Conservation (phyloP, 306 rosid species). For the Inga laurina region DNA sequence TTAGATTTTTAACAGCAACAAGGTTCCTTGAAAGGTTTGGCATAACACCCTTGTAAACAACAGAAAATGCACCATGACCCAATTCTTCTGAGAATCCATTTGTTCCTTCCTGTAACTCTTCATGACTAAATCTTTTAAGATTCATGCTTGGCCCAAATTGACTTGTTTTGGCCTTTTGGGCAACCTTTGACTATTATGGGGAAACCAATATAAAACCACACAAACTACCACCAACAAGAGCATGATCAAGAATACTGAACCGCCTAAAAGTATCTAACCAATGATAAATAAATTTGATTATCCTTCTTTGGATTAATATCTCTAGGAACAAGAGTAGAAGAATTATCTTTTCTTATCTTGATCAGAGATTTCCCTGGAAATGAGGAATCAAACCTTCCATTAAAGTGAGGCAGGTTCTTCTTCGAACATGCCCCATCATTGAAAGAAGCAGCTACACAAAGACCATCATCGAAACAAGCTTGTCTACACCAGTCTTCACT, state of each 20-base stretch:
- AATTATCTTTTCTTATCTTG: slow-evolving; percentile 15
- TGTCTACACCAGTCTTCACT: slow-evolving; percentile 40
- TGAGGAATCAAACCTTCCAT: neutral
- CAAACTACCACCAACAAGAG: neutral
- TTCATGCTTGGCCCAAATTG: neutral
- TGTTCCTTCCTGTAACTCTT: no score
- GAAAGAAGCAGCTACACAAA: slow-evolving; percentile 2
- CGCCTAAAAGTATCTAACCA: slow-evolving; percentile 5
- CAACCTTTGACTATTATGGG: neutral
- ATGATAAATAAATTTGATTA: neutral
- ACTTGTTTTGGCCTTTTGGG: neutral
- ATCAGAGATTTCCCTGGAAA: neutral
- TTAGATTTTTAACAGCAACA: neutral
- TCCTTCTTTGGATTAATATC: neutral
- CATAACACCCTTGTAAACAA: no score
- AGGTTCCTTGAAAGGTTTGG: no score
- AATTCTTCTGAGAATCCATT: no score
- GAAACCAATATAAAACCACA: neutral
- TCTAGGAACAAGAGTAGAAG: neutral
- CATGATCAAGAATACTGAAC: slow-evolving; percentile 3
- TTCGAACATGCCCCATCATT: neutral
- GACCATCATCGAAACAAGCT: slow-evolving; percentile 28
- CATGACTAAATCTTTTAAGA: neutral
- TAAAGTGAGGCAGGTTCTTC: neutral
- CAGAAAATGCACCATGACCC: no score